Percentiles rank a stretch among this genome's conserved stretches.
phyloP scores from a whole-genome alignment of 148 eudicot genomes.

The Chenopodium album region DNA sequence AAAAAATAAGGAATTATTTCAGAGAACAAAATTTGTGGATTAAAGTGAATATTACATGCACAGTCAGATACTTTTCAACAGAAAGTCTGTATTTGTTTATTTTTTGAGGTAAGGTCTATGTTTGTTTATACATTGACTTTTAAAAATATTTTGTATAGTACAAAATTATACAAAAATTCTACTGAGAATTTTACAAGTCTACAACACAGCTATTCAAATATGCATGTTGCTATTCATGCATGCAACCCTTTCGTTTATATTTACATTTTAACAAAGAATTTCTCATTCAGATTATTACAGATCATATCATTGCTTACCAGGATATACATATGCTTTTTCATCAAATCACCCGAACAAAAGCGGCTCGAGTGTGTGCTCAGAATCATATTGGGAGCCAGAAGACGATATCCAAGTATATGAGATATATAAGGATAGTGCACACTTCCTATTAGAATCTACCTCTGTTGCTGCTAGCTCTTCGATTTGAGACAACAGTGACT shows the following conservation, averaged over 20 bases:
- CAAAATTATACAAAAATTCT: background rate
- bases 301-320: background rate
- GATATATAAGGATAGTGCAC: background rate
- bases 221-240: background rate
- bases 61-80: no score
- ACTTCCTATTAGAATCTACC: constrained; percentile 23
- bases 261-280: background rate
- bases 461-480: constrained; percentile 30
- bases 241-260: background rate
- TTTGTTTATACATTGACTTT: no score
- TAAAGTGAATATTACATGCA: no score
- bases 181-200: background rate
- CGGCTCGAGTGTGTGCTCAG: background rate
- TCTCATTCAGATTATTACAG: background rate
- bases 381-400: no score
- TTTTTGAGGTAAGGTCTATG: no score
- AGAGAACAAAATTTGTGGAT: no score
- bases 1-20: no score
- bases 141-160: background rate
- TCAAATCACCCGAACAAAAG: background rate
- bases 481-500: constrained; percentile 66
- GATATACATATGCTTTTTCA: background rate
- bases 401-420: background rate
- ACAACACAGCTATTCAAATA: background rate
- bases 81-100: no score